Evolutionary conservation across 352 stramenopile genomes (phyloP), one percentile per base, ranked within the genome.

Genomic region (Globisporangium abappressorium): DNA sequence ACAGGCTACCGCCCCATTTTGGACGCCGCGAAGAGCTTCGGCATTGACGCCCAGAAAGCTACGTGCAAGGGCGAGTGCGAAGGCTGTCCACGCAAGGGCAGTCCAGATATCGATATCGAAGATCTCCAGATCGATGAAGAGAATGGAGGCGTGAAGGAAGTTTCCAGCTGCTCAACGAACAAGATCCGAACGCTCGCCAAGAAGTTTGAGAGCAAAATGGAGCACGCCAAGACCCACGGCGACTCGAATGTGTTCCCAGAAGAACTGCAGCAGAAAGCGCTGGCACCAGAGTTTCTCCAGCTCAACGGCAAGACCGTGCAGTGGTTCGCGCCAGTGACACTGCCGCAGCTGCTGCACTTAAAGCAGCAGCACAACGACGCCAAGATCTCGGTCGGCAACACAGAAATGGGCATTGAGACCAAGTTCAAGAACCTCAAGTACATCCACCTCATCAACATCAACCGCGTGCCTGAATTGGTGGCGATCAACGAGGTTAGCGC

Each of bases 341-440:
- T 99, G 18, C 57, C 78, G 0, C 90, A 98, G 69, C 68, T 99
- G 51, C 78, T 99, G 2, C 68, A 81, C 41, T 70, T 98, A 2
- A 97, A 98, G 74, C 74, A 79, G 15, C 72, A 92, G 66, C 84
- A 95, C 66, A 82, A 80, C 1, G 72, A 90, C 28, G 81, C 87
- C 6, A 98, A 98, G 76, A 96, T 99, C 72, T 94, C 97, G 30
- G 93, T 98, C 41, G 97, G 97, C 22, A 99, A 99, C 73, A 98
- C 95, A 0, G 95, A 99, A 80, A 97, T 99, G 79, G 95, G 94
- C 20, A 99, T 99, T 74, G 95, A 98, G 74, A 94, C 87, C 62
- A 98, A 97, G 74, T 98, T 98, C 81, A 98, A 98, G 79, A 78
- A 84, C 66, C 80, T 96, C 68, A 81, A 87, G 66, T 95, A 95